Percentiles rank a stretch among this genome's conserved stretches.
Evolutionary conservation across 2,329 filamentous ascomycete species (phyloP).

Genomic region (Lasiodiplodia citricola): DNA sequence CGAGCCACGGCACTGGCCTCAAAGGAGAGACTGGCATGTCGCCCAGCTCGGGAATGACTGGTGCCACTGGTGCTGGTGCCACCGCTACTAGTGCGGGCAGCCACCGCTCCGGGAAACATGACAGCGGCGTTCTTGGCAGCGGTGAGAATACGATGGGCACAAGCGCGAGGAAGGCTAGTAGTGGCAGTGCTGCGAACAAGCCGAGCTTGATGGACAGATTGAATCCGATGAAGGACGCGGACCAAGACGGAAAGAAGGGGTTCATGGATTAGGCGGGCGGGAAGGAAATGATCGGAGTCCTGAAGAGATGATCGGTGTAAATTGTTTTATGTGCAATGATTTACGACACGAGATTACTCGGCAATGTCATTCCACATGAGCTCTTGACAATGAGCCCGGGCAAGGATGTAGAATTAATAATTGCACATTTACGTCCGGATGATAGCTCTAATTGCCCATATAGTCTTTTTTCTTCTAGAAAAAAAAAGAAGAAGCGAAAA

Average conservation of each 20-base stretch:
- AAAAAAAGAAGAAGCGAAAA: too few species aligned
- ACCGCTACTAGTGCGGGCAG: neutral
- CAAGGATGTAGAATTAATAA: too few species aligned
- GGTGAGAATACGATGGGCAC: neutral
- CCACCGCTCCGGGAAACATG: slow-evolving; percentile 28
- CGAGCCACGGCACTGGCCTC: neutral
- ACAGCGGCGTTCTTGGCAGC: neutral
- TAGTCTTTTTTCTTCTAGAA: too few species aligned
- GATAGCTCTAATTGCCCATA: too few species aligned
- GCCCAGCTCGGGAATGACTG: neutral
- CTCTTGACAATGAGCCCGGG: too few species aligned
- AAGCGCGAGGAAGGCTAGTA: neutral
- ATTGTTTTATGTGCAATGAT: too few species aligned
- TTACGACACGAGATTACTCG: too few species aligned
- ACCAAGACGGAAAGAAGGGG: slow-evolving; percentile 62
- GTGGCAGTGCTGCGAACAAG: slow-evolving; percentile 42
- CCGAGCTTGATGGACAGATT: slow-evolving; percentile 58
- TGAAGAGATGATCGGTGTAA: too few species aligned
- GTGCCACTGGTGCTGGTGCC: neutral
- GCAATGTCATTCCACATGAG: too few species aligned
- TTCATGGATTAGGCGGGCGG: slow-evolving; percentile 35
- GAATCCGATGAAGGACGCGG: slow-evolving; percentile 60
- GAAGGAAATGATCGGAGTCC: too few species aligned
- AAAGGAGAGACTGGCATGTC: neutral
- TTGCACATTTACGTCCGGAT: too few species aligned